These are phyloP conservation scores for Piper longum DNA, from an alignment of 164 flowering plant species.

Conservation along the genomic window DNA sequence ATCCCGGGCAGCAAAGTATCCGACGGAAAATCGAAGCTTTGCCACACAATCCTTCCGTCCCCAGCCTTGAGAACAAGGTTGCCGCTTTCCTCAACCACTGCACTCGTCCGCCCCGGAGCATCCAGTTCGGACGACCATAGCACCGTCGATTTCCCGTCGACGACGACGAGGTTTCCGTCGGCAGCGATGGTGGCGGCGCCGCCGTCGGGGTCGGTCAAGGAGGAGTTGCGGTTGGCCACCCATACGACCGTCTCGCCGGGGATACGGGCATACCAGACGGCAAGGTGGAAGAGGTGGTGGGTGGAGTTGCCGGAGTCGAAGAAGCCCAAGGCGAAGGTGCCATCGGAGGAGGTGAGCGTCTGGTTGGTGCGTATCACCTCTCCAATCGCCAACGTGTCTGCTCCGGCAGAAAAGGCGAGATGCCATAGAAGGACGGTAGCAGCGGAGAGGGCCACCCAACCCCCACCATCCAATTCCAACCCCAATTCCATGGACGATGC, in stretches of 20 bases:
- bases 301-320: slow-evolving; percentile 2
- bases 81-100: neutral
- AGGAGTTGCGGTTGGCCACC: slow-evolving; percentile 4
- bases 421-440: neutral
- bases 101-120: neutral
- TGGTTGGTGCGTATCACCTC: neutral
- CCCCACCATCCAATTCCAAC: too few species aligned
- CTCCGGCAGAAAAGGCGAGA: neutral
- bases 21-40: slow-evolving; percentile 10
- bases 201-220: neutral
- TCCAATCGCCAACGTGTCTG: neutral
- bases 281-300: neutral
- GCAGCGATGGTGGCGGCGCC: neutral
- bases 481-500: too few species aligned
- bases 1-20: slow-evolving; percentile 6
- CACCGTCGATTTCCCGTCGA: neutral
- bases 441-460: too few species aligned
- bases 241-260: neutral
- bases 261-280: slow-evolving; percentile 2
- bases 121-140: slow-evolving; percentile 1
- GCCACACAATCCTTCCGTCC: slow-evolving; percentile 5
- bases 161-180: slow-evolving; percentile 1
- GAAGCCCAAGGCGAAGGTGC: slow-evolving; percentile 3
- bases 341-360: neutral
- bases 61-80: neutral